Evolutionary conservation across 257 asterid genomes (phyloP).

Genomic region (Solanum sejunctum): DNA sequence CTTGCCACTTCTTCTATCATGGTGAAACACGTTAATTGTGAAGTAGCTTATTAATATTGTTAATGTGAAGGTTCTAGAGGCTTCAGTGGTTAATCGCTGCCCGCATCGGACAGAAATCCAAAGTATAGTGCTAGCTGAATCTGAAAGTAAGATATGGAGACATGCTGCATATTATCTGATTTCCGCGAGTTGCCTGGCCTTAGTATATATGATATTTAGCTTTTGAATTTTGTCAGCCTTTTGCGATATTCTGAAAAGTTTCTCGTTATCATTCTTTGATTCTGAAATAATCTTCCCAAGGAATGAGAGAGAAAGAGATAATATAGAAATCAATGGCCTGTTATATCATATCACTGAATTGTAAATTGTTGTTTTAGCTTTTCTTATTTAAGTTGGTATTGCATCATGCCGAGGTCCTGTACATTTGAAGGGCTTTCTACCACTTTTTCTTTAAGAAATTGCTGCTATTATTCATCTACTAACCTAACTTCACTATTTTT

Average conservation of each 20-base stretch:
- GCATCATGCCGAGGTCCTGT: not conserved
- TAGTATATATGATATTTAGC: not conserved
- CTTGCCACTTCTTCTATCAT: not conserved
- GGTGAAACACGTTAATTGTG: not conserved
- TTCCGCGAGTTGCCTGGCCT: not conserved
- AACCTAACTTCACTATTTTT: not conserved
- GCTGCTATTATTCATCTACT: not conserved
- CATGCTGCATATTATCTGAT: not conserved
- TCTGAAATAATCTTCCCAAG: not conserved
- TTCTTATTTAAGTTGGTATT: not conserved
- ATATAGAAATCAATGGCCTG: not conserved
- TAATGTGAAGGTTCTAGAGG: slow-evolving; percentile 56
- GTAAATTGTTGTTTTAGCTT: not conserved
- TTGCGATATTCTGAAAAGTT: not conserved
- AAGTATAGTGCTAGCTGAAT: slow-evolving; percentile 58
- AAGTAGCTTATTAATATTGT: slow-evolving; percentile 5
- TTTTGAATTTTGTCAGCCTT: not conserved
- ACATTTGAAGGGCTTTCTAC: not conserved
- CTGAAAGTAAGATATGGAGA: slow-evolving; percentile 34
- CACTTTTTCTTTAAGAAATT: not conserved
- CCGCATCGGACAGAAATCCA: slow-evolving; percentile 88
- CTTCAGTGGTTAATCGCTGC: slow-evolving; percentile 54
- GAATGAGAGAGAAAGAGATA: not conserved
- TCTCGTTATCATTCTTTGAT: not conserved
- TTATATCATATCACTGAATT: not conserved